Evolutionary conservation across 2,329 filamentous ascomycete genomes (phyloP), one percentile per base, ranked within the genome.

Genomic region (Stemphylium lycopersici): DNA sequence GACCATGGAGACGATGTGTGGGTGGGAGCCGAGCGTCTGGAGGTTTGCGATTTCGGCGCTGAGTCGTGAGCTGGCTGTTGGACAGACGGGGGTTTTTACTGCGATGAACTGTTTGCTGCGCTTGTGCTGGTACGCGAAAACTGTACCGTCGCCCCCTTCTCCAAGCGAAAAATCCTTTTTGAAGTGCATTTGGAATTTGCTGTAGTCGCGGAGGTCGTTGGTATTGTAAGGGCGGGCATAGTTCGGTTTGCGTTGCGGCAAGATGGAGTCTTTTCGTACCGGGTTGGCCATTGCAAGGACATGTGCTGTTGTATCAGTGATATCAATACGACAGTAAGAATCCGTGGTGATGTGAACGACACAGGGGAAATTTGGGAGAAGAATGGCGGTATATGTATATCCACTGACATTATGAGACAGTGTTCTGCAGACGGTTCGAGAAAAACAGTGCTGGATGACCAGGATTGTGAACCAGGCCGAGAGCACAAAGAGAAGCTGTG

Each of bases 1-100:
- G 3, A 60, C 22, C 11, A 66, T 29, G 5, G 50, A 18, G 8
- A 64, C 48, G 18, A 69, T 60, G 32, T 65, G 38, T 4, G 52
- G 36, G 29, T 64, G 59, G 13, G 37, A 20, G 12, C 52, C 40
- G 26, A 54, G 24, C 11, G 42, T 12, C 1, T 47, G 24, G 4
- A 58, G 32, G 24, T 52, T 55, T 4, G 1, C 3, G n/a, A 55
- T 22, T 13, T 60, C 57, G 0, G 6, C 4, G 6, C 15, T n/a
- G 26, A 47, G 6, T 3, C 3, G 13, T 4, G 22, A 16, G 13
- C 13, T 16, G 5, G 36, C 29, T 11, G 31, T 11, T n/a, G 13
- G 3, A 4, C 10, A 1, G 13, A 16, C 15, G 7, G 50, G 22
- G 6, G 31, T 40, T 11, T 55, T 55, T 7, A 50, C 46, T 22